phyloP scores from a whole-genome alignment of 257 asterid genomes.

The Solanum lycopersicoides region DNA sequence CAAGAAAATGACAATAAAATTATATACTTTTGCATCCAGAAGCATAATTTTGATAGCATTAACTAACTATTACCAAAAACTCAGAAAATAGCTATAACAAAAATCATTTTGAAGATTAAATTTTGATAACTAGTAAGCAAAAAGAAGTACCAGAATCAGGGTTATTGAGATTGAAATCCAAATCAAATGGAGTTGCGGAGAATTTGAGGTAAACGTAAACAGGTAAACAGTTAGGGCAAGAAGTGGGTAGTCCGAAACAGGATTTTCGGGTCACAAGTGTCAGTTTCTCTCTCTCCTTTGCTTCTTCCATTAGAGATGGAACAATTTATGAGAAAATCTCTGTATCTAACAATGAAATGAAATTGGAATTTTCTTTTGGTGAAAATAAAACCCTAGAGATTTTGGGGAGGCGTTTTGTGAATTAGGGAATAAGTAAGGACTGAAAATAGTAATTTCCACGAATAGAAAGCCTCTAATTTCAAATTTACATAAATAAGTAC shows the following conservation, averaged over 20 bases:
- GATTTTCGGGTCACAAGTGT: slow-evolving; percentile 68
- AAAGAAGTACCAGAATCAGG: slow-evolving; percentile 67
- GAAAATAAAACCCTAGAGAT: background rate
- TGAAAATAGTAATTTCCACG: too few species aligned
- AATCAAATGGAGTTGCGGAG: slow-evolving; percentile 39
- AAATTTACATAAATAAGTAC: too few species aligned
- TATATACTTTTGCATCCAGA: background rate
- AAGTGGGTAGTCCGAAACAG: slow-evolving; percentile 82
- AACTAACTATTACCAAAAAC: background rate
- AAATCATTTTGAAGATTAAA: background rate
- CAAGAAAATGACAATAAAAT: background rate
- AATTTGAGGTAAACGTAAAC: slow-evolving; percentile 63
- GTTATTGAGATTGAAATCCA: slow-evolving; percentile 56
- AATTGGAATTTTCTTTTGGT: background rate
- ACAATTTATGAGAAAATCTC: background rate
- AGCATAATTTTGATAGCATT: background rate
- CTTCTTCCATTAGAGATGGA: slow-evolving; percentile 16
- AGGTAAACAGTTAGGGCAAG: slow-evolving; percentile 83
- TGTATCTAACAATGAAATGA: background rate
- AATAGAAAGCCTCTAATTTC: too few species aligned
- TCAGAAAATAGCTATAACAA: background rate
- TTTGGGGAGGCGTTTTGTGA: background rate
- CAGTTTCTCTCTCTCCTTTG: slow-evolving; percentile 18
- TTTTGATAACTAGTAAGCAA: background rate
- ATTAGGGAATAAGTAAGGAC: too few species aligned